Base-by-base conservation (phyloP, 176 grass and related monocot genomes). In the Paspalum vaginatum region DNA sequence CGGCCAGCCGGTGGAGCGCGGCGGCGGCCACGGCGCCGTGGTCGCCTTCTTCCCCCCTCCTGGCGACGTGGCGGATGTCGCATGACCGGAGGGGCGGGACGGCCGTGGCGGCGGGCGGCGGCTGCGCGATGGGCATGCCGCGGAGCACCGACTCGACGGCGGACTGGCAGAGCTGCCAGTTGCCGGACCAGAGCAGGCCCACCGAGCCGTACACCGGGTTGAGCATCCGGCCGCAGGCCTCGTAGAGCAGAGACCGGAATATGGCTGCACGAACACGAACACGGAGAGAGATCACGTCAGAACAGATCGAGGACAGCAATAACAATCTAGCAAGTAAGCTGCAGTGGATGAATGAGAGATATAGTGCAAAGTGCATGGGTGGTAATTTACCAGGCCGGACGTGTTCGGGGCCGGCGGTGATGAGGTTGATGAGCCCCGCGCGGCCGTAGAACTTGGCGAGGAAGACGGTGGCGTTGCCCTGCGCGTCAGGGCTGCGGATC, bases 401-500 rank as follows among this genome's bases (percentile, higher is more conserved):
- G 75, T 86, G 70, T 0, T 79, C 62, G 13, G 83, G 86, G 39
- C 83, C 83, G 38, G 83, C 75, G 59, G 85, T 84, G 83, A 92
- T 81, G 61, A 92, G 90, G 77, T 92, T 92, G 61, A 89, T 9
- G 63, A 92, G 86, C 4, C 83, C 90, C 18, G 86, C 79, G 42
- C 86, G 90, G 63, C 90, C 90, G 75, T 92, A 92, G 70, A 92
- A 89, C 83, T 92, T 92, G 51, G 90, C 90, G 54, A 92, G 90
- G 74, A 92, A 92, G 79, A 89, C 63, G 62, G 86, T 92, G 68
- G 90, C 90, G 48, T 92, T 82, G 56, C 86, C 86, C 79, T 92
- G 90, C 2, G 86, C 77, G 27, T 86, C 86, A 2, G 90, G 79
- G 78, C 60, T 86, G 50, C 71, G 50, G 54, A 92, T 92, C 90